Conservation (phyloP, 208 protist genomes). For the Leptomonas seymouri region DNA sequence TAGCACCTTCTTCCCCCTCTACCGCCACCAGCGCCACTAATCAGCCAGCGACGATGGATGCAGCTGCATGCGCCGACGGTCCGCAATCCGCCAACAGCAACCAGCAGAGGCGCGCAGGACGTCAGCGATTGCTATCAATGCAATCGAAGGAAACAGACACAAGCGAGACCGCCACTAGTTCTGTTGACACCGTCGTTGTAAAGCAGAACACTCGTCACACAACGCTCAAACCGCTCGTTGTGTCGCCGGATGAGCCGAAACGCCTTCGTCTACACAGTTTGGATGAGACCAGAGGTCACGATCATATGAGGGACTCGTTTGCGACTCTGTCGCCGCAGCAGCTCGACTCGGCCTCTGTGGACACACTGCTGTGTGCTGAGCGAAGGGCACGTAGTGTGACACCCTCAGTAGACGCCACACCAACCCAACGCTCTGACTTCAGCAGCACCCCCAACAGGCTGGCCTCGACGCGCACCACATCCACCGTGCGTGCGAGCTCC, state of each 20-base stretch:
- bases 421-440: neutral
- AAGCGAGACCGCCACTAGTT: neutral
- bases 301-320: neutral
- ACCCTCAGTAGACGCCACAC: neutral
- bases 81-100: neutral
- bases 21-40: neutral
- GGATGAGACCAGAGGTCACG: neutral
- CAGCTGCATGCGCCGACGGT: neutral
- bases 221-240: conserved; percentile 4
- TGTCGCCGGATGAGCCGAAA: neutral
- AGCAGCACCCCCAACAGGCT: neutral
- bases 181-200: conserved; percentile 5
- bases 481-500: neutral
- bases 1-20: neutral
- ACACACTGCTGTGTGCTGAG: neutral
- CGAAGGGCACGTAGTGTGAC: neutral
- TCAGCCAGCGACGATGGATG: neutral
- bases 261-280: neutral
- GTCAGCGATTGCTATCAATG: neutral
- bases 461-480: neutral
- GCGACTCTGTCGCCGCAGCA: neutral
- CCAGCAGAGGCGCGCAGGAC: neutral
- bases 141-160: neutral
- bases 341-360: neutral
- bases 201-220: neutral